A percentile compares a stretch with the other conserved stretches of the same genome.
Conservation (phyloP, 2,329 filamentous ascomycete species). For the Colletotrichum shisoi region DNA sequence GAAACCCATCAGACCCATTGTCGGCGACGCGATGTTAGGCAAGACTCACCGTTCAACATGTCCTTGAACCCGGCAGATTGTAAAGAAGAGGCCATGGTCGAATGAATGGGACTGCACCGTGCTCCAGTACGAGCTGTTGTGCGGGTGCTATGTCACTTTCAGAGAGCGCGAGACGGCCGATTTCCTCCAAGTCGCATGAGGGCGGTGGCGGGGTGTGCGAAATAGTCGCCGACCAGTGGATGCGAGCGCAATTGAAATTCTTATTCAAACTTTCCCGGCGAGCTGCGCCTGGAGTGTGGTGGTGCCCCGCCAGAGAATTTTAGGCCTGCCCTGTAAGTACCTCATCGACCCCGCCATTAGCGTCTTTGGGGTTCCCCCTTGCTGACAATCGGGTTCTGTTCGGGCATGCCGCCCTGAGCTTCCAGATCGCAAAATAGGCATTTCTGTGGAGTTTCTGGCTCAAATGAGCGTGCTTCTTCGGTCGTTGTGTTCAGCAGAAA, state of each 20-base stretch:
- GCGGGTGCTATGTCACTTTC: slow-evolving; percentile 19
- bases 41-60: slow-evolving; percentile 30
- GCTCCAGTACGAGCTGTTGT: slow-evolving; percentile 28
- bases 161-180: slow-evolving; percentile 1
- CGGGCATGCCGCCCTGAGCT: no score
- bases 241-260: slow-evolving; percentile 33
- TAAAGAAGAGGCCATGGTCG: slow-evolving; percentile 24
- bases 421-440: neutral
- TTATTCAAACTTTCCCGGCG: slow-evolving; percentile 30
- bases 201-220: slow-evolving; percentile 26
- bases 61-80: slow-evolving; percentile 19
- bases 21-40: neutral
- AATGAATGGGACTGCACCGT: slow-evolving; percentile 12
- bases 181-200: slow-evolving; percentile 8
- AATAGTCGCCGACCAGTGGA: slow-evolving; percentile 27
- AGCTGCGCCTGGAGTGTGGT: slow-evolving; percentile 15
- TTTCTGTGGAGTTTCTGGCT: no score
- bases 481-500: no score
- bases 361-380: slow-evolving; percentile 15
- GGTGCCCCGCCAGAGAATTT: slow-evolving; percentile 37
- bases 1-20: slow-evolving; percentile 2
- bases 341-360: slow-evolving; percentile 38
- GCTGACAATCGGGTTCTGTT: neutral
- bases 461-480: no score
- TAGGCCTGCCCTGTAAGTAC: slow-evolving; percentile 32